These are phyloP conservation scores for Moricandia moricandioides DNA, from an alignment of 345 rosid genomes.

Conservation along the genomic window DNA sequence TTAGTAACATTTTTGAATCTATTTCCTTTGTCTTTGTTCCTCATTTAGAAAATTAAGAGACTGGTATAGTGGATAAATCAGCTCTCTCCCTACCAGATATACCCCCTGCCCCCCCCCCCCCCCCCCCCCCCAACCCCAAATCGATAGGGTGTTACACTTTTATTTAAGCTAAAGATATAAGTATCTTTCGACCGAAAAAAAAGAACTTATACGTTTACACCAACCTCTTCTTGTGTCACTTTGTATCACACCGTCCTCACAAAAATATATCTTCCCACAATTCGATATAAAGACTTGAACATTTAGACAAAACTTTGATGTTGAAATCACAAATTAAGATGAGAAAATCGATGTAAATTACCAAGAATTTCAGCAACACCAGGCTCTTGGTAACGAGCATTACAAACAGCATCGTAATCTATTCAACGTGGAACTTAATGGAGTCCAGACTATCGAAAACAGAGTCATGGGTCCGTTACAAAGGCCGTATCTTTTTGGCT, in stretches of 20 bases:
- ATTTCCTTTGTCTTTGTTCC: neutral
- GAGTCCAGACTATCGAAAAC: too few species aligned
- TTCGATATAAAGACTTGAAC: neutral
- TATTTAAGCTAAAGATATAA: too few species aligned
- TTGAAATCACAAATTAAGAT: too few species aligned
- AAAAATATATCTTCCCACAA: neutral
- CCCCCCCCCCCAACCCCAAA: too few species aligned
- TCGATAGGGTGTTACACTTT: too few species aligned
- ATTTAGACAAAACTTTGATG: neutral
- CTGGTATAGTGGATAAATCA: too few species aligned
- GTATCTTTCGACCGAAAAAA: too few species aligned
- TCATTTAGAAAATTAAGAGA: too few species aligned
- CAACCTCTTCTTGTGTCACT: neutral
- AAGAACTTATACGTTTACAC: conserved; percentile 34
- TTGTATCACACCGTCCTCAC: neutral
- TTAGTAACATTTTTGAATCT: neutral
- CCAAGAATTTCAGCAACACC: too few species aligned
- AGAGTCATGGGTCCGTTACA: neutral
- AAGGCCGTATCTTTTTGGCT: neutral
- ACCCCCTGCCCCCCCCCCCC: too few species aligned
- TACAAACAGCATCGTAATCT: conserved; percentile 46
- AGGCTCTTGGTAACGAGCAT: conserved; percentile 49
- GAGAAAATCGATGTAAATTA: too few species aligned
- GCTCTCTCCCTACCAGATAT: too few species aligned
- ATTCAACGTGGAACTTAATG: neutral